Base-by-base conservation (phyloP, 305 asterid genomes). In the Fraxinus floribunda region DNA sequence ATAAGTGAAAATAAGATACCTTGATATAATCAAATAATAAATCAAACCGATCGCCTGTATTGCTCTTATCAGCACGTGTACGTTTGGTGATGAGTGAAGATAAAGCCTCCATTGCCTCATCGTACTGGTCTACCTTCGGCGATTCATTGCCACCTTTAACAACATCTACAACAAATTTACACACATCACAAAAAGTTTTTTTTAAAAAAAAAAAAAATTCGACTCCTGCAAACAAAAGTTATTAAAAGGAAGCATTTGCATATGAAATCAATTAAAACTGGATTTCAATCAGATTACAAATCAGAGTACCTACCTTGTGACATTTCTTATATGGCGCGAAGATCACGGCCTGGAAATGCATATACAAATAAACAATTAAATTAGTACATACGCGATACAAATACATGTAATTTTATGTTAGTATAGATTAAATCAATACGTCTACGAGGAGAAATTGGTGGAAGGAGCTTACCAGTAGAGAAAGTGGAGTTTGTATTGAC, bases 71-170 rank as follows among this genome's bases (percentile, higher is more conserved):
- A 20, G 97, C 99, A 29, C 98, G 97, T 82, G 88, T 93, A 29
- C 98, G 98, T 87, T 94, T 94, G 0, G 98, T 94, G 73, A 94
- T 91, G 83, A 95, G 82, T 60, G 98, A 94, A 13, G 97, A 94
- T 81, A 94, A 78, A 49, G 98, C 98, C 83, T 90, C 94, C 98
- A 95, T 92, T 78, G 97, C 97, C 85, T 93, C 97, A 6, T 94
- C 96, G 72, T 92, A 94, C 15, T 89, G 87, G 80, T 92, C 85
- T 70, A 83, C 70, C 24, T 77, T 88, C 52, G 71, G 81, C 75
- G 38, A 68, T 10, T 68, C 75, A 29, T 29, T 4, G 38, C 38
- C 75, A 29, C 8, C 75, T 68, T 68, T 13, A 29, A 68, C 36
- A 68, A 29, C 38, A 29, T 11, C 16, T 29, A 29, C 75, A 68